phyloP scores from a whole-genome alignment of 177 flowering plant species.

The Vitis hybrid region DNA sequence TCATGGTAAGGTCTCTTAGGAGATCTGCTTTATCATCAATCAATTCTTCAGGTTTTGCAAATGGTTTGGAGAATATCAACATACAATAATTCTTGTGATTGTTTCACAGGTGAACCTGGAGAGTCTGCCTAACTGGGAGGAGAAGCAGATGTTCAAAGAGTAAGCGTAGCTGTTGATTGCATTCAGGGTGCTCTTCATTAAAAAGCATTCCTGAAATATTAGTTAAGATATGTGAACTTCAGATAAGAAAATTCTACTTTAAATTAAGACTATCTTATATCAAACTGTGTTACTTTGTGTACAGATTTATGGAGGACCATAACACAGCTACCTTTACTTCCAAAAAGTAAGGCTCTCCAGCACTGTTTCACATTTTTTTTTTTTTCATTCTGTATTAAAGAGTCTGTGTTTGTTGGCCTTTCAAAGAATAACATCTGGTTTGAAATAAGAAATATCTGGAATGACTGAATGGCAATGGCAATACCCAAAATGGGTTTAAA shows the following conservation, averaged over 20 bases:
- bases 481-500: no score
- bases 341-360: constrained; percentile 70
- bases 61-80: no score
- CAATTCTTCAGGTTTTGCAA: no score
- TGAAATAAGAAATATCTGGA: no score
- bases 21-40: no score
- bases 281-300: neutral
- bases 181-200: neutral
- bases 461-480: no score
- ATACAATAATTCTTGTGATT: neutral
- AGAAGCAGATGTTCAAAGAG: constrained; percentile 92
- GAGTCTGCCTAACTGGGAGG: constrained; percentile 86
- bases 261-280: neutral
- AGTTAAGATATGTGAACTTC: neutral
- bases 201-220: neutral
- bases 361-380: neutral
- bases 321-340: constrained; percentile 95
- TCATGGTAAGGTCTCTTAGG: no score
- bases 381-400: no score
- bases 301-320: constrained; percentile 98
- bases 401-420: no score
- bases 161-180: neutral
- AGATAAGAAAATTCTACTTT: neutral
- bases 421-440: neutral
- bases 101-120: constrained; percentile 78